These are phyloP conservation scores for Trametes coccinea DNA, from an alignment of 768 basidiomycete genomes.

Conservation along the genomic window DNA sequence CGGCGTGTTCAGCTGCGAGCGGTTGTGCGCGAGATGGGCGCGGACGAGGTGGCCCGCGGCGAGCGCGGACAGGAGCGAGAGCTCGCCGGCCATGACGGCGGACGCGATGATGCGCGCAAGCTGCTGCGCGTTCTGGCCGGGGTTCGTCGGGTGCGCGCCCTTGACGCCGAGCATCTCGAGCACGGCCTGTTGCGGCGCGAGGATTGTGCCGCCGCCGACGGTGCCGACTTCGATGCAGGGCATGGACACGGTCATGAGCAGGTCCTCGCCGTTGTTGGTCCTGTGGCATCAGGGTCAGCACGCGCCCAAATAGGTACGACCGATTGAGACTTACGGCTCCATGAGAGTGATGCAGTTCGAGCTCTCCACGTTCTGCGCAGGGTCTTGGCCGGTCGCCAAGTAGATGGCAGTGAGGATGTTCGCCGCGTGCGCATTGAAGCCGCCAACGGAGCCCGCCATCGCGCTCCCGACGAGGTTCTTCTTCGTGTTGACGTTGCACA, in stretches of 20 bases:
- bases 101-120: slow-evolving; percentile 90
- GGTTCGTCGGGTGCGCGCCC: slow-evolving; percentile 83
- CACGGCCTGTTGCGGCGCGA: slow-evolving; percentile 85
- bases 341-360: slow-evolving; percentile 98
- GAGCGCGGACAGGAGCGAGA: slow-evolving; percentile 87
- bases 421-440: slow-evolving; percentile 97
- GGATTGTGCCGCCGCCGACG: slow-evolving; percentile 93
- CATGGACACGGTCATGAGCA: slow-evolving; percentile 94
- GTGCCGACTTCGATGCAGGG: slow-evolving; percentile 99
- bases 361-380: slow-evolving; percentile 98
- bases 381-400: slow-evolving; percentile 97
- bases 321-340: slow-evolving; percentile 78
- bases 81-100: slow-evolving; percentile 96
- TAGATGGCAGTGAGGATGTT: slow-evolving; percentile 96
- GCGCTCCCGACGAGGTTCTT: slow-evolving; percentile 98
- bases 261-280: slow-evolving; percentile 84
- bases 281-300: slow-evolving; percentile 39
- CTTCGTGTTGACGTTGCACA: slow-evolving; percentile 92
- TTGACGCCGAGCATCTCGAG: slow-evolving; percentile 92
- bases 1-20: slow-evolving; percentile 81
- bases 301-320: background rate
- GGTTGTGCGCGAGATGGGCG: slow-evolving; percentile 91
- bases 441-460: slow-evolving; percentile 97
- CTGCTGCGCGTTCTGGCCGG: slow-evolving; percentile 86
- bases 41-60: slow-evolving; percentile 94